Conservation (phyloP, 345 rosid genomes). For the Euphorbia tirucalli region DNA sequence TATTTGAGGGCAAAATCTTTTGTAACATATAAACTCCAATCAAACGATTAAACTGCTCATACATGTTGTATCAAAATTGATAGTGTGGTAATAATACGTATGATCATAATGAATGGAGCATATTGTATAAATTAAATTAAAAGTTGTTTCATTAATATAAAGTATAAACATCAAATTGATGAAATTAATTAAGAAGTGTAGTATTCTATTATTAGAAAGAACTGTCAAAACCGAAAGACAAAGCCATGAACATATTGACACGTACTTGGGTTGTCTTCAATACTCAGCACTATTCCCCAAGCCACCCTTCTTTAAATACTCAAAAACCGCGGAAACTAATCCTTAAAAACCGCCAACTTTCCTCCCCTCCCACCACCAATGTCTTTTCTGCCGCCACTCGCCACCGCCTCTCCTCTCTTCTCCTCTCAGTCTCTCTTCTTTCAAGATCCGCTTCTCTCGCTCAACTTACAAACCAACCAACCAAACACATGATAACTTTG, state of each 20-base stretch:
- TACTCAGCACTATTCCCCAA: constrained; percentile 19
- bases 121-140: too few relatives aligned
- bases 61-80: too few relatives aligned
- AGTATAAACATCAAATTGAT: neutral
- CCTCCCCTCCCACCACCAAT: neutral
- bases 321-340: neutral
- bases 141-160: too few relatives aligned
- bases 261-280: constrained; percentile 9
- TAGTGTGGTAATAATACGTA: too few relatives aligned
- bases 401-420: too few relatives aligned
- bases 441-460: constrained; percentile 19
- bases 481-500: too few relatives aligned
- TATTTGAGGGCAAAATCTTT: too few relatives aligned
- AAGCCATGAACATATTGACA: constrained; percentile 15
- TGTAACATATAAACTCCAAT: too few relatives aligned
- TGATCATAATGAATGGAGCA: too few relatives aligned
- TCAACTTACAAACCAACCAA: too few relatives aligned
- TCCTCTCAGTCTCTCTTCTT: neutral
- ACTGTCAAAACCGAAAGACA: constrained; percentile 3
- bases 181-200: neutral
- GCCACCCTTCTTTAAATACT: neutral
- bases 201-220: neutral
- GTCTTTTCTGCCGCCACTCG: neutral
- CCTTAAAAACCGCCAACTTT: constrained; percentile 20
- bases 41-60: too few relatives aligned